phyloP scores from a whole-genome alignment of 2,329 filamentous ascomycete genomes.

The Clarireedia paspali region DNA sequence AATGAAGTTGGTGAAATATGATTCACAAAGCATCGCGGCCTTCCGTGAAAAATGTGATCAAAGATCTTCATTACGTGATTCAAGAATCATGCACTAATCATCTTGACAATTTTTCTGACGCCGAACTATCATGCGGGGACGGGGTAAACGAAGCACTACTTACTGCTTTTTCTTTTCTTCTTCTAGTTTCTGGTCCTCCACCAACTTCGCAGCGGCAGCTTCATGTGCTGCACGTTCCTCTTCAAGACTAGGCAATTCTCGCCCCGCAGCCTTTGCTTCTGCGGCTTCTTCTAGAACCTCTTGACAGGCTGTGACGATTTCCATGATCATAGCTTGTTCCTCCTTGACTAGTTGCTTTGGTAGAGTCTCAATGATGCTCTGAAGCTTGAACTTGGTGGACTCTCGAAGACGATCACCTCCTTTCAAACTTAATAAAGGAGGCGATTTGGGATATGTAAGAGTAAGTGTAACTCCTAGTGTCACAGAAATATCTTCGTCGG shows the following conservation, averaged over 20 bases:
- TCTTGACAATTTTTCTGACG: too few relatives aligned
- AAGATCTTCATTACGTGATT: too few relatives aligned
- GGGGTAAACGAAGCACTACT: neutral
- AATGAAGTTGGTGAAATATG: too few relatives aligned
- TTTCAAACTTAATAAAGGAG: conserved; percentile 64
- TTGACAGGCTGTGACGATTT: conserved; percentile 40
- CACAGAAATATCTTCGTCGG: conserved; percentile 63
- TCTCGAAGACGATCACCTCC: conserved; percentile 58
- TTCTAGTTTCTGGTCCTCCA: conserved; percentile 39
- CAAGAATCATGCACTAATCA: too few relatives aligned
- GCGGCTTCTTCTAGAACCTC: conserved; percentile 82
- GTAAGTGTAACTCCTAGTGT: conserved; percentile 75
- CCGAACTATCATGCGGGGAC: too few relatives aligned
- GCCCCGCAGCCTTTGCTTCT: conserved; percentile 63
- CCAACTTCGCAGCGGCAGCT: conserved; percentile 57
- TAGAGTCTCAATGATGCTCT: conserved; percentile 52
- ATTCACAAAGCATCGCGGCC: too few relatives aligned
- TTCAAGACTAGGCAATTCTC: conserved; percentile 75
- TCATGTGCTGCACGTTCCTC: conserved; percentile 83
- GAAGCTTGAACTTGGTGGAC: conserved; percentile 63
- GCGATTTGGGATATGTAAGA: conserved; percentile 82
- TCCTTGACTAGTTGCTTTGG: conserved; percentile 44
- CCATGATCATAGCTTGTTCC: conserved; percentile 47
- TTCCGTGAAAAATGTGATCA: too few relatives aligned
- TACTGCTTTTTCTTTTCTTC: conserved; percentile 36